These are phyloP conservation scores for Trifolium subterraneum DNA, from an alignment of 306 rosid genomes.

Conservation along the genomic window DNA sequence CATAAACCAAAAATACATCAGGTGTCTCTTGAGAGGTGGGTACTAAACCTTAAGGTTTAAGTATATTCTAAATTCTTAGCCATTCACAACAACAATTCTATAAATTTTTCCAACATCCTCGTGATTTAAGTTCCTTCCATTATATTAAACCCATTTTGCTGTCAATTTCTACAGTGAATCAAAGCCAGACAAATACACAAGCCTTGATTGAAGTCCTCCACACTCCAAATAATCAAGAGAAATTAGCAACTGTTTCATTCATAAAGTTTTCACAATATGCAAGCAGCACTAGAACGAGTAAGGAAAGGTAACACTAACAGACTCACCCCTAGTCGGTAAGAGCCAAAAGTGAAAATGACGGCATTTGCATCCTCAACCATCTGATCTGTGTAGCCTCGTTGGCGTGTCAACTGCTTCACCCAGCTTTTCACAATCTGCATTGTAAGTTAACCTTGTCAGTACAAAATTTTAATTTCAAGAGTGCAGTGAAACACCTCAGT, in stretches of 20 bases:
- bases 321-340: conserved; percentile 90
- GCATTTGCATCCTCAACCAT: conserved; percentile 97
- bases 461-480: too few species aligned
- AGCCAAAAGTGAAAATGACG: conserved; percentile 89
- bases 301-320: conserved; percentile 1
- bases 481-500: too few species aligned
- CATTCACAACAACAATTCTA: conserved; percentile 3
- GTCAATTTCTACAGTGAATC: conserved; percentile 7
- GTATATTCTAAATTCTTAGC: neutral
- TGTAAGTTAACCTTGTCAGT: conserved; percentile 33
- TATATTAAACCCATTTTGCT: neutral
- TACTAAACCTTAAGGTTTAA: neutral
- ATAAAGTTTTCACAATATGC: conserved; percentile 11
- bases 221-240: conserved; percentile 32
- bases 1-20: conserved; percentile 10
- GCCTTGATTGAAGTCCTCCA: conserved; percentile 21
- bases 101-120: conserved; percentile 4
- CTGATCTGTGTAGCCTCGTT: conserved; percentile 93
- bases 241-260: neutral
- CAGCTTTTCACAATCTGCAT: conserved; percentile 83
- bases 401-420: conserved; percentile 89
- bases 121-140: conserved; percentile 7
- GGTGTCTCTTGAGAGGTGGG: conserved; percentile 9
- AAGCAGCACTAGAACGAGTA: conserved; percentile 25
- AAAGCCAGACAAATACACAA: conserved; percentile 7